A percentile compares a stretch with the other conserved stretches of the same genome.
These are phyloP conservation scores for Lyophyllum semitale DNA, from an alignment of 768 basidiomycete species.

Conservation along the genomic window DNA sequence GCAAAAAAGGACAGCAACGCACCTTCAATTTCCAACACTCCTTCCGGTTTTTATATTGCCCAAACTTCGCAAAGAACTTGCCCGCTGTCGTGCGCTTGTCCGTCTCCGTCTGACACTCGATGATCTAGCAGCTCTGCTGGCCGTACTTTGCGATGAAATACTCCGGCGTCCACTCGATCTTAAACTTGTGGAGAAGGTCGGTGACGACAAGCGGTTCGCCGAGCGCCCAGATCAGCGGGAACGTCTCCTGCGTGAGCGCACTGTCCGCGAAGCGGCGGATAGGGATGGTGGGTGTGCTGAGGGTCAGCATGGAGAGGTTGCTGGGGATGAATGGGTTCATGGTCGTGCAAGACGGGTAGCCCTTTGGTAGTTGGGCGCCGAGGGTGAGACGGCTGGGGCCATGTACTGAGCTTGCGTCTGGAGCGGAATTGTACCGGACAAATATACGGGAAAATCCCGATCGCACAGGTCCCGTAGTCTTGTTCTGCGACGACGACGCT, in stretches of 20 bases:
- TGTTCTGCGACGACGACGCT: background rate
- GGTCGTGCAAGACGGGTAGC: conserved; percentile 1
- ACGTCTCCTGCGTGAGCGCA: conserved; percentile 58
- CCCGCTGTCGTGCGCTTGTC: conserved; percentile 65
- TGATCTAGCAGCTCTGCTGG: conserved; percentile 63
- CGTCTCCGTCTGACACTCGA: conserved; percentile 79
- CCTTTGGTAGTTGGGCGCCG: background rate
- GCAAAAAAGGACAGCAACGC: background rate
- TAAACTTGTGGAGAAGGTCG: conserved; percentile 60
- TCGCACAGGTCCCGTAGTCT: background rate
- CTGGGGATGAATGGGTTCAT: conserved; percentile 8
- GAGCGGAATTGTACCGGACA: background rate
- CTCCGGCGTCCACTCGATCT: conserved; percentile 78
- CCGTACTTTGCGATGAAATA: conserved; percentile 78
- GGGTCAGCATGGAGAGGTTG: conserved; percentile 21
- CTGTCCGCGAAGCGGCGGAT: conserved; percentile 48
- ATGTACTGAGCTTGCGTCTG: background rate
- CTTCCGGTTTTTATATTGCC: conserved; percentile 56
- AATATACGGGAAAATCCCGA: background rate
- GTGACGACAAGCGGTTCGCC: conserved; percentile 84
- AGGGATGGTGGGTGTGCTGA: conserved; percentile 43
- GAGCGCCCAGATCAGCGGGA: conserved; percentile 68
- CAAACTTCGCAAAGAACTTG: conserved; percentile 82
- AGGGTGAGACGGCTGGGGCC: background rate
- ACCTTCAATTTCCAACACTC: conserved; percentile 81